Conservation (phyloP, 306 rosid genomes). For the Leucaena leucocephala region DNA sequence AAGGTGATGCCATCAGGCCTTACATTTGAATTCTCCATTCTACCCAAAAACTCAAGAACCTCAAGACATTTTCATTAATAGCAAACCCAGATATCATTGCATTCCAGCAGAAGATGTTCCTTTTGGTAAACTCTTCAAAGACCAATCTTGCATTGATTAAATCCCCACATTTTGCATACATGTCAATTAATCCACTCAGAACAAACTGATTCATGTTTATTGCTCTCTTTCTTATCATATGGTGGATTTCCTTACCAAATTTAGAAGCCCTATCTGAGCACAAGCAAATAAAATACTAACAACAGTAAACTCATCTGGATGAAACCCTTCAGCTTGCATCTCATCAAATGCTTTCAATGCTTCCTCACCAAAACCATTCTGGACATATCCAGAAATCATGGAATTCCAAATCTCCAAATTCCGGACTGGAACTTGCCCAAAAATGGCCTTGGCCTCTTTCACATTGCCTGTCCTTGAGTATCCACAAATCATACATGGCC, state of each 20-base stretch:
- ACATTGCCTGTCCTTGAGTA: constrained; percentile 65
- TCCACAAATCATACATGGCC: constrained; percentile 79
- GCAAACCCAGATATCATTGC: constrained; percentile 72
- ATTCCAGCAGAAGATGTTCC: constrained; percentile 66
- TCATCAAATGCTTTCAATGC: constrained; percentile 54
- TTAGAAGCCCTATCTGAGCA: constrained; percentile 61
- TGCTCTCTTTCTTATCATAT: constrained; percentile 43
- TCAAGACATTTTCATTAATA: constrained; percentile 57
- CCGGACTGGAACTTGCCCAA: constrained; percentile 42
- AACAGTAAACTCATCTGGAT: constrained; percentile 58
- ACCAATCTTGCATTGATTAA: constrained; percentile 55
- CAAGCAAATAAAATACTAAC: constrained; percentile 73
- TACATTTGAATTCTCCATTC: constrained; percentile 54
- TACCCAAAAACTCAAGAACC: constrained; percentile 56
- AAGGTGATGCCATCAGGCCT: constrained; percentile 66
- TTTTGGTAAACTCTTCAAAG: constrained; percentile 55
- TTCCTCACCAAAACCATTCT: constrained; percentile 62
- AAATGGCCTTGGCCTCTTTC: constrained; percentile 52
- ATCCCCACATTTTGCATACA: constrained; percentile 84
- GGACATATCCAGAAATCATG: constrained; percentile 71
- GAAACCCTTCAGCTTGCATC: constrained; percentile 57
- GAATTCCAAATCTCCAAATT: constrained; percentile 80
- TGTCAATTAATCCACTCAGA: constrained; percentile 66
- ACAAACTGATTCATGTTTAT: constrained; percentile 53
- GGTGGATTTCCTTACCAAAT: constrained; percentile 60